Evolutionary conservation across 2,329 filamentous ascomycete genomes (phyloP).

Genomic region (Claviceps capensis): DNA sequence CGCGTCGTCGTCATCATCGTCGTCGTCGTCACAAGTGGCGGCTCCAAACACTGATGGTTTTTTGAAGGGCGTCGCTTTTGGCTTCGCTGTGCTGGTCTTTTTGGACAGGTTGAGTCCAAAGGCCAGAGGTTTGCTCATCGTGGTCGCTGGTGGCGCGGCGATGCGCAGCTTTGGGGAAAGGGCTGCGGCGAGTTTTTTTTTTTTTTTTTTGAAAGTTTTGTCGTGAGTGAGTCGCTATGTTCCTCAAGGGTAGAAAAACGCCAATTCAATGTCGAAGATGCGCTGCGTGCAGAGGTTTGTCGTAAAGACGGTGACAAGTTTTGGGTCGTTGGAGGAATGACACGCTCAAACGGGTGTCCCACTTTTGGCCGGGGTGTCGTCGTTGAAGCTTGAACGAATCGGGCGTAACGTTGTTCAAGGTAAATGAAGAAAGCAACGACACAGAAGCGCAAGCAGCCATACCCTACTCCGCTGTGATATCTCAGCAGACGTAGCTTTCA

Average conservation of each 20-base stretch:
- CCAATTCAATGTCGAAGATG: not conserved
- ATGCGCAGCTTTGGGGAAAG: not conserved
- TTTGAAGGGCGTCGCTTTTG: constrained; percentile 27
- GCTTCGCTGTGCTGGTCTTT: constrained; percentile 38
- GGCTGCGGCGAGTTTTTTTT: not conserved
- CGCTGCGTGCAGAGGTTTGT: not conserved
- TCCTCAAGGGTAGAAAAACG: not conserved
- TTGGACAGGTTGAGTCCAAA: constrained; percentile 48
- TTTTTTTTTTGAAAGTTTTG: not conserved
- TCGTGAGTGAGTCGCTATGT: not conserved
- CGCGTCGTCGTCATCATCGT: constrained; percentile 21
- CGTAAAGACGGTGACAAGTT: not conserved
- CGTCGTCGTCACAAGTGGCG: constrained; percentile 21
- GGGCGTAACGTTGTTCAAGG: not conserved
- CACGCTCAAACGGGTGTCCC: not conserved
- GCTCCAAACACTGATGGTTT: constrained; percentile 46
- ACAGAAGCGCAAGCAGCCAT: no score
- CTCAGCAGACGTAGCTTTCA: no score
- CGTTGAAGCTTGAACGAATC: not conserved
- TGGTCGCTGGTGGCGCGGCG: constrained; percentile 2
- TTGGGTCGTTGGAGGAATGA: not conserved
- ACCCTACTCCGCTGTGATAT: no score
- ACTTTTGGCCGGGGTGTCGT: not conserved
- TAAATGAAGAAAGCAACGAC: no score
- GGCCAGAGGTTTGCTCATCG: constrained; percentile 36